Percentiles rank a stretch among this genome's conserved stretches.
Evolutionary conservation across 495 filamentous ascomycete genomes (phyloP).

Genomic region (Lophiostoma macrostomum): DNA sequence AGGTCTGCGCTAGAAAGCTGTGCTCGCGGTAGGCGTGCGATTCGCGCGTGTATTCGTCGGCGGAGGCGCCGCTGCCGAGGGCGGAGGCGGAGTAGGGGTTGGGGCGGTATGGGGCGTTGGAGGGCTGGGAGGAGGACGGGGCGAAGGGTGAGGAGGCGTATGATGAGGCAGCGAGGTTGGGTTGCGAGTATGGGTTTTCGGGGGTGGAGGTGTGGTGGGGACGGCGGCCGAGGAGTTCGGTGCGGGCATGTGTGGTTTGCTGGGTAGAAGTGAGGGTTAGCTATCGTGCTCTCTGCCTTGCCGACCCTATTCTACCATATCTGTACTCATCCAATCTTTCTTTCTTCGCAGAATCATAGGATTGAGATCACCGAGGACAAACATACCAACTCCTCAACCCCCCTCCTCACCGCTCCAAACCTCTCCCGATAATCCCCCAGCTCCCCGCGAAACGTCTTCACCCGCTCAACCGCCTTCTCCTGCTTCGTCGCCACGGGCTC

Average conservation of each 20-base stretch:
- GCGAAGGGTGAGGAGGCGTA: slow-evolving; percentile 39
- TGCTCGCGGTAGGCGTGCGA: slow-evolving; percentile 86
- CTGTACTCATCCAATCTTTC: background rate
- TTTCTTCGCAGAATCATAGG: background rate
- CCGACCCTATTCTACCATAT: background rate
- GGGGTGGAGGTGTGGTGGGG: slow-evolving; percentile 84
- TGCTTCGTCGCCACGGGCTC: slow-evolving; percentile 85
- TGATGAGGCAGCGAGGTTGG: slow-evolving; percentile 43
- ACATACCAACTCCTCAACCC: slow-evolving; percentile 67
- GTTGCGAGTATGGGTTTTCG: slow-evolving; percentile 88
- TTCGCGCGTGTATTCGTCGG: slow-evolving; percentile 65
- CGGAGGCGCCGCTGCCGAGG: slow-evolving; percentile 44
- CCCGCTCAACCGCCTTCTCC: slow-evolving; percentile 81
- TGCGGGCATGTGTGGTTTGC: slow-evolving; percentile 68
- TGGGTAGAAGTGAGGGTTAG: slow-evolving; percentile 27
- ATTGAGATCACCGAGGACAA: background rate
- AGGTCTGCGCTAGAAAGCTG: slow-evolving; percentile 74
- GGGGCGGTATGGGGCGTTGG: slow-evolving; percentile 20
- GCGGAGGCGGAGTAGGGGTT: slow-evolving; percentile 24
- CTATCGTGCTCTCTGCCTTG: background rate
- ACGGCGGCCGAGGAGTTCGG: slow-evolving; percentile 85
- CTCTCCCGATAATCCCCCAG: slow-evolving; percentile 72
- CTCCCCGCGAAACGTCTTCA: slow-evolving; percentile 81
- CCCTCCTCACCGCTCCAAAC: slow-evolving; percentile 71
- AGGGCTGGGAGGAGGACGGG: slow-evolving; percentile 49